These are phyloP conservation scores for Macrophomina tecta DNA, from an alignment of 2,329 filamentous ascomycete genomes.

Conservation along the genomic window DNA sequence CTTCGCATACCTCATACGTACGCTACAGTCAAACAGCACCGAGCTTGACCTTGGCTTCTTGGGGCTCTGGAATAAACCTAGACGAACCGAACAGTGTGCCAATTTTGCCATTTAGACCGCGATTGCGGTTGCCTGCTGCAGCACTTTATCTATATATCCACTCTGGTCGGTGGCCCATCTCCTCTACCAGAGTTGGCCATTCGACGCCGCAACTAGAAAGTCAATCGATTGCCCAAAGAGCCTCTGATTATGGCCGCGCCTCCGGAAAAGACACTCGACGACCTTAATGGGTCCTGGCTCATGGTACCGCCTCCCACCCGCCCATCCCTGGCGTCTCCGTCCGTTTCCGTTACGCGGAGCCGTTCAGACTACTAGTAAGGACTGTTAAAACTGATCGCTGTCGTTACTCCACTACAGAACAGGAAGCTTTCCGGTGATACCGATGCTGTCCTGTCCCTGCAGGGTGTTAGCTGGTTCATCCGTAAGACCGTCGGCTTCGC, in stretches of 20 bases:
- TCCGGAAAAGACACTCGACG: constrained; percentile 39
- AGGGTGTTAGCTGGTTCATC: constrained; percentile 64
- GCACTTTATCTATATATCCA: no score
- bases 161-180: no score
- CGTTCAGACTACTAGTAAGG: no score
- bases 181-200: no score
- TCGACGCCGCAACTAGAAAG: neutral
- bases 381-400: no score
- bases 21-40: neutral
- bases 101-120: no score
- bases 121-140: no score
- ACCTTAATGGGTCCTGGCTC: constrained; percentile 47
- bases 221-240: no score
- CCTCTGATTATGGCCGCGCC: constrained; percentile 45
- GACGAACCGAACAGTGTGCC: no score
- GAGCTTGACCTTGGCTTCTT: no score
- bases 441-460: constrained; percentile 71
- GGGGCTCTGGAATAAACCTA: no score
- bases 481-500: constrained; percentile 75
- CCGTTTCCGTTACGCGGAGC: neutral
- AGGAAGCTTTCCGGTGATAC: constrained; percentile 72
- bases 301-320: constrained; percentile 36
- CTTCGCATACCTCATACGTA: neutral
- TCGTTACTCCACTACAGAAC: constrained; percentile 62
- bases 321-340: neutral